Evolutionary conservation across 306 rosid genomes (phyloP), one percentile per base, ranked within the genome.

Genomic region (Cucurbita argyrosperma): DNA sequence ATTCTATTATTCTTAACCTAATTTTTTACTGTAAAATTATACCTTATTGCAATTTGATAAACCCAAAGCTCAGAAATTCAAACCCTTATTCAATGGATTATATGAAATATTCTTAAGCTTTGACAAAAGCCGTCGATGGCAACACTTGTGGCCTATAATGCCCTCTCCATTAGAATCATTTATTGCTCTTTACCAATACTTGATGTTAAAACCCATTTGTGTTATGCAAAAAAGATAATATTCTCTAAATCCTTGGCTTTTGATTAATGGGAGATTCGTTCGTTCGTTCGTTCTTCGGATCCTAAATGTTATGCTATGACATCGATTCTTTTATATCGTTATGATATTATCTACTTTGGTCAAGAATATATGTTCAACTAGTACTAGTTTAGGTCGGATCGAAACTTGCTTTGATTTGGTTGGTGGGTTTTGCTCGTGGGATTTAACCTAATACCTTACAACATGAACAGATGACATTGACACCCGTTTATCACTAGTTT

Each of bases 111-210:
- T 89, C 91, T 78, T 71, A 19, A 83, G 78, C 89, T 82, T 86
- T 89, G 84, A 71, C 79, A 85, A 89, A 89, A 92, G 97, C 73
- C 72, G 70, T 67, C 76, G 87, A 87, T 71, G 80, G 88, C 59
- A 76, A 82, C 86, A 76, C 83, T 82, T 84, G 83, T 82, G 90
- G 94, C 89, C 84, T 40, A 78, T 83, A 88, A 83, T 76, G 74
- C 70, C 83, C 62, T 81, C 81, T 61, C 76, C 61, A 78, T 75
- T 58, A 80, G 96, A 88, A 88, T 86, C 88, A 57, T 52, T 62
- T 35, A 62, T 38, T 62, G 23, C 4, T 38, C 43, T 5, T 60
- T 60, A 30, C 37, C 23, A 59, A 37, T 62, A 38, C 49, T 62
- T 62, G 69, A 62, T 38, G 69, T 62, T 62, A 38, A 37, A 7